These are phyloP conservation scores for Trichosanthes cucumerina DNA, from an alignment of 306 rosid genomes.

Conservation along the genomic window DNA sequence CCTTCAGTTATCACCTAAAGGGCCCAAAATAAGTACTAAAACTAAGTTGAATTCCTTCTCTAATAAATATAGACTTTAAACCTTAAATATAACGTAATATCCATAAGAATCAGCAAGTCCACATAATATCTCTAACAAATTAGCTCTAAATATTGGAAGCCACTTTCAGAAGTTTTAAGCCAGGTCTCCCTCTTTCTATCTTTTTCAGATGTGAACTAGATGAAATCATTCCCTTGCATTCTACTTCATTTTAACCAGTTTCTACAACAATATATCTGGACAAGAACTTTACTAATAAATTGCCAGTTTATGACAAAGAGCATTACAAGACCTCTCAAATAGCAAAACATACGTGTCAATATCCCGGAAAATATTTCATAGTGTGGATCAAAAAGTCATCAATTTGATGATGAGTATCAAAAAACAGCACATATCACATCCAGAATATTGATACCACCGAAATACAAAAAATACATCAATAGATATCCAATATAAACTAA, in stretches of 20 bases:
- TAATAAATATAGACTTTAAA: background rate
- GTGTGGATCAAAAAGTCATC: background rate
- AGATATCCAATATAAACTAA: conserved; percentile 26
- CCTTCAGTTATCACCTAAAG: background rate
- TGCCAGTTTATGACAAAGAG: background rate
- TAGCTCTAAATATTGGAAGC: background rate
- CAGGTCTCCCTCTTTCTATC: background rate
- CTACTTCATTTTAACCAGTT: background rate
- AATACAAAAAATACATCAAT: conserved; percentile 13
- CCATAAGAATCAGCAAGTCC: background rate
- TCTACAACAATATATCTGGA: background rate
- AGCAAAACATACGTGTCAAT: background rate
- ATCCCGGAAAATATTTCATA: background rate
- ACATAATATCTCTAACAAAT: background rate
- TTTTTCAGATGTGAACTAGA: background rate
- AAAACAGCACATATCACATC: background rate
- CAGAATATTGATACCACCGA: background rate
- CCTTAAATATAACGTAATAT: background rate
- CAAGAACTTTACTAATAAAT: background rate
- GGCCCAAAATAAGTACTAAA: background rate
- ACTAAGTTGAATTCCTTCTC: background rate
- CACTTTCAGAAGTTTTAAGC: background rate
- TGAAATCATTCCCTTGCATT: background rate
- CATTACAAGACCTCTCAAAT: background rate
- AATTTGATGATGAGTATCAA: background rate